A percentile compares a stretch with the other conserved stretches of the same genome.
Evolutionary conservation across 768 basidiomycete species (phyloP).

Genomic region (Kwoniella sp.): DNA sequence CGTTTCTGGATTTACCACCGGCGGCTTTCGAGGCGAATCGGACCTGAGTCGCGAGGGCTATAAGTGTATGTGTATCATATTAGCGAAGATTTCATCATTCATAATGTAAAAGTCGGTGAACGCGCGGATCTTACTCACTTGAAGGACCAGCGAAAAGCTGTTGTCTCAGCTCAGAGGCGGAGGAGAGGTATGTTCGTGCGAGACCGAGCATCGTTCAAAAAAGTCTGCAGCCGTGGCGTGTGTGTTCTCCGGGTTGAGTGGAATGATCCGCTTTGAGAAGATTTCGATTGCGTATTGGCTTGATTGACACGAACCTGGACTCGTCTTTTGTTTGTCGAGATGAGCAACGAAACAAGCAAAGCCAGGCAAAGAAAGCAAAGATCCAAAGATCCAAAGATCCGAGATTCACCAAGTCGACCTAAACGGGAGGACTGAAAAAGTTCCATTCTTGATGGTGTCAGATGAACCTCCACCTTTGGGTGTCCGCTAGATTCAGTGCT

Average conservation of each 20-base stretch:
- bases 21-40: slow-evolving; percentile 96
- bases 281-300: too few species aligned
- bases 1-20: slow-evolving; percentile 90
- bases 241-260: too few species aligned
- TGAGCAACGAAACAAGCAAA: background rate
- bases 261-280: too few species aligned
- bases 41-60: slow-evolving; percentile 55
- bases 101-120: background rate
- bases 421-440: too few species aligned
- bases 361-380: background rate
- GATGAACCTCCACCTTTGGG: background rate
- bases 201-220: slow-evolving; percentile 18
- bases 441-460: too few species aligned
- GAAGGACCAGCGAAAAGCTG: slow-evolving; percentile 47
- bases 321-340: too few species aligned
- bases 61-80: background rate
- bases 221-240: too few species aligned
- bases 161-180: slow-evolving; percentile 27
- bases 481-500: background rate
- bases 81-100: background rate
- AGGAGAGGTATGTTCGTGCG: background rate
- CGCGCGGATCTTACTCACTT: slow-evolving; percentile 24
- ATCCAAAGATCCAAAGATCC: background rate
- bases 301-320: too few species aligned
- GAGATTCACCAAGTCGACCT: too few species aligned